These are phyloP conservation scores for Gamsiella multidivaricata DNA, from an alignment of 192 early-diverging fungal species.

Conservation along the genomic window DNA sequence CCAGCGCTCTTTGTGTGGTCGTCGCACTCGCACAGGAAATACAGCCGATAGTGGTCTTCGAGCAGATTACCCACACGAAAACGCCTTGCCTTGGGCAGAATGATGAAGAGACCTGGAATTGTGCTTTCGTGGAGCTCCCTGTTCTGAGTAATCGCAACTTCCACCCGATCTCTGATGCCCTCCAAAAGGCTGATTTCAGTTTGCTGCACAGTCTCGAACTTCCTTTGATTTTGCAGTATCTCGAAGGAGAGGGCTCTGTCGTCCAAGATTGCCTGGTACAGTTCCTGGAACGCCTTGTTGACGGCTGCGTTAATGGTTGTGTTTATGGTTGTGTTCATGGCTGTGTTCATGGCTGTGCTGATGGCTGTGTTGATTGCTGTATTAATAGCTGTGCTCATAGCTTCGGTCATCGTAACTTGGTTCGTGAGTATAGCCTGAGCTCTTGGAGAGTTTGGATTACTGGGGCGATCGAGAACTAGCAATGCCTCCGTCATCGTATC, in stretches of 20 bases:
- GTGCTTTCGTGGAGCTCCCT: constrained; percentile 12
- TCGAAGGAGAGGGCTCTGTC: neutral
- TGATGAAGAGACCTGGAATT: constrained; percentile 11
- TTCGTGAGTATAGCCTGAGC: too few relatives aligned
- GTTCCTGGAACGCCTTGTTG: neutral
- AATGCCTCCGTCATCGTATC: too few relatives aligned
- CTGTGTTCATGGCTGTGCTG: too few relatives aligned
- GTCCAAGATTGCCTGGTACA: neutral
- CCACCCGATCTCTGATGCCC: neutral
- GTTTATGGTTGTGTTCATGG: too few relatives aligned
- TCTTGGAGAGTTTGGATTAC: too few relatives aligned
- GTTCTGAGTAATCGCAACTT: neutral
- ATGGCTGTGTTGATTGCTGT: too few relatives aligned
- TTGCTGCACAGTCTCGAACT: neutral
- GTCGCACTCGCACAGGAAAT: constrained; percentile 18
- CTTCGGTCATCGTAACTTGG: too few relatives aligned
- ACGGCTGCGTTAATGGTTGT: too few relatives aligned
- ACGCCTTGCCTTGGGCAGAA: constrained; percentile 1
- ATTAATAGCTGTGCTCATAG: too few relatives aligned
- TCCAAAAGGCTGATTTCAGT: neutral
- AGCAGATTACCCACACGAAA: neutral
- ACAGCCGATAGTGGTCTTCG: constrained; percentile 4
- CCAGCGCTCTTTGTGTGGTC: neutral
- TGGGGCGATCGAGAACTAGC: too few relatives aligned
- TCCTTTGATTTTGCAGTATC: neutral